These are phyloP conservation scores for Ganoderma lingzhi DNA, from an alignment of 1,284 basidiomycete genomes.

Conservation along the genomic window DNA sequence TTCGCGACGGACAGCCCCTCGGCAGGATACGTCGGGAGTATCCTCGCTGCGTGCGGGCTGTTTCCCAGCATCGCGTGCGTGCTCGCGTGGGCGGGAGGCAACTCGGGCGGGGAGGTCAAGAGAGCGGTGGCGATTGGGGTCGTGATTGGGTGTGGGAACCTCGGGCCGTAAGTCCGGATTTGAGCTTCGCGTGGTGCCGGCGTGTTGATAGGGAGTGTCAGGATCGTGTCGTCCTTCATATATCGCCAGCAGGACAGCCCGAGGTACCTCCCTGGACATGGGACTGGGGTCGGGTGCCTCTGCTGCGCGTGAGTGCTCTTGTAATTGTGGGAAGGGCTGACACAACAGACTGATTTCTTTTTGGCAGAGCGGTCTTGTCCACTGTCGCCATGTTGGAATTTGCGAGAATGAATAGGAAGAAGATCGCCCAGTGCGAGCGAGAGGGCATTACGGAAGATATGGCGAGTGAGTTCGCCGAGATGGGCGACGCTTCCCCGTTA, in stretches of 20 bases:
- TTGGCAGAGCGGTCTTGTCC: constrained; percentile 16
- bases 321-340: background rate
- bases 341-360: background rate
- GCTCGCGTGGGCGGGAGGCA: constrained; percentile 71
- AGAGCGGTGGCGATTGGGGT: constrained; percentile 70
- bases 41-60: constrained; percentile 65
- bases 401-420: constrained; percentile 21
- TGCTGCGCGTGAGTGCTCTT: constrained; percentile 18
- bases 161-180: constrained; percentile 49
- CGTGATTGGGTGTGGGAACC: constrained; percentile 72
- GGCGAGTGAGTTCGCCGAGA: constrained; percentile 19
- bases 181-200: background rate
- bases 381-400: constrained; percentile 23
- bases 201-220: background rate
- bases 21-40: constrained; percentile 66
- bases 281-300: constrained; percentile 22
- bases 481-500: constrained; percentile 29
- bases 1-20: constrained; percentile 57
- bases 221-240: constrained; percentile 32
- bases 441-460: constrained; percentile 20
- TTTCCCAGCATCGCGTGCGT: constrained; percentile 69
- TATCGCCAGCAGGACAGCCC: constrained; percentile 29
- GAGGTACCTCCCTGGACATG: constrained; percentile 29
- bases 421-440: constrained; percentile 19
- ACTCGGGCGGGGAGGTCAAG: constrained; percentile 74